These are phyloP conservation scores for Xanthoconium stramineum DNA, from an alignment of 768 basidiomycete species.

Conservation along the genomic window DNA sequence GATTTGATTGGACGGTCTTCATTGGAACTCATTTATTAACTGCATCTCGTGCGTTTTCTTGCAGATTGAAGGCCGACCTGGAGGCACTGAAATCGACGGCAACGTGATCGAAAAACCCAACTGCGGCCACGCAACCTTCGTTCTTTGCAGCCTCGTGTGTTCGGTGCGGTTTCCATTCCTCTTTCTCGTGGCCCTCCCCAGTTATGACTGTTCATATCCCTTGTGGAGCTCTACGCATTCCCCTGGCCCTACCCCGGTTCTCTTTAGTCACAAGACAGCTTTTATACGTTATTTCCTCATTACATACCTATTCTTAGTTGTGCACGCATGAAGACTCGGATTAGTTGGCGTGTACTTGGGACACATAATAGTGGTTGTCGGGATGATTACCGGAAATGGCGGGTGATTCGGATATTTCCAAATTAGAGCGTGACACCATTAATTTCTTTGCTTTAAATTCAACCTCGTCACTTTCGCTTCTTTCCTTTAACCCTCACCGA, in stretches of 20 bases:
- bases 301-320: slow-evolving; percentile 28
- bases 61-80: slow-evolving; percentile 69
- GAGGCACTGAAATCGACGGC: slow-evolving; percentile 42
- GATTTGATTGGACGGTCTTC: slow-evolving; percentile 8
- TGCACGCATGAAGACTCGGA: slow-evolving; percentile 23
- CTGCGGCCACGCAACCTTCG: slow-evolving; percentile 3
- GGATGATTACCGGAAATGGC: not conserved
- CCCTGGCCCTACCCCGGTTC: not conserved
- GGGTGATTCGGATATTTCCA: not conserved
- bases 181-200: slow-evolving; percentile 20
- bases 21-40: slow-evolving; percentile 39
- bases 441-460: not conserved
- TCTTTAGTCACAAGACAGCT: slow-evolving; percentile 8
- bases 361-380: slow-evolving; percentile 8
- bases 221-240: slow-evolving; percentile 1
- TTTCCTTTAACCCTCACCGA: slow-evolving; percentile 14
- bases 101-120: slow-evolving; percentile 23
- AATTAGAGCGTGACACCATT: not conserved
- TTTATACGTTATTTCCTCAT: slow-evolving; percentile 26
- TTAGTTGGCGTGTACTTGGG: slow-evolving; percentile 22
- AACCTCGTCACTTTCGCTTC: slow-evolving; percentile 7
- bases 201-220: slow-evolving; percentile 15
- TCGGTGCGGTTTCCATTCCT: slow-evolving; percentile 28
- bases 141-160: slow-evolving; percentile 33
- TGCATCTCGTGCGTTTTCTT: slow-evolving; percentile 24